Percentiles rank a stretch among this genome's conserved stretches.
Conservation (phyloP, 495 filamentous ascomycete species). For the Aspergillus hancockii region DNA sequence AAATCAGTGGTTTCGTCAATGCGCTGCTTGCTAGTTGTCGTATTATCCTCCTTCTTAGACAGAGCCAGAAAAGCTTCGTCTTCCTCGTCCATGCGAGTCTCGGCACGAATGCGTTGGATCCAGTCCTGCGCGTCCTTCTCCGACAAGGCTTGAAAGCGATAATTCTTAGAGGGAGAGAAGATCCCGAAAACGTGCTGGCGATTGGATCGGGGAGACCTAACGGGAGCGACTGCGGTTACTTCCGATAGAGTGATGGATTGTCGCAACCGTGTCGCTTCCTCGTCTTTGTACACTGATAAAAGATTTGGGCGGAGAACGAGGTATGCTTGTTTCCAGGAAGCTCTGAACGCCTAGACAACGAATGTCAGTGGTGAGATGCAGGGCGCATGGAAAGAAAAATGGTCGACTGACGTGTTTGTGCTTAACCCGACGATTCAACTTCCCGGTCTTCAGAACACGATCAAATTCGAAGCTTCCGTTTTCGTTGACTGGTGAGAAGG, state of each 20-base stretch:
- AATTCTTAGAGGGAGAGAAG: constrained; percentile 91
- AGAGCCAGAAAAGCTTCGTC: constrained; percentile 71
- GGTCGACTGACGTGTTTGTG: constrained; percentile 78
- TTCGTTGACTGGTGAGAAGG: constrained; percentile 82
- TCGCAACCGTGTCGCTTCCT: constrained; percentile 83
- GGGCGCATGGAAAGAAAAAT: constrained; percentile 6
- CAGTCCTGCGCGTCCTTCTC: constrained; percentile 80
- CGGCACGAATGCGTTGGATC: constrained; percentile 77
- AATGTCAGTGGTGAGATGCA: constrained; percentile 12
- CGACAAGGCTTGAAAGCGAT: constrained; percentile 76
- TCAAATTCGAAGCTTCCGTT: constrained; percentile 96
- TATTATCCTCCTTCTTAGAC: constrained; percentile 45
- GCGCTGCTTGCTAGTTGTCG: constrained; percentile 37
- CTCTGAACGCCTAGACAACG: constrained; percentile 33
- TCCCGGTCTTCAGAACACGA: constrained; percentile 84
- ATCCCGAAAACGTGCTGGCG: constrained; percentile 82
- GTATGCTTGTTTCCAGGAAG: constrained; percentile 82
- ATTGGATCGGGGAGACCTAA: constrained; percentile 84
- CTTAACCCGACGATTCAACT: constrained; percentile 80
- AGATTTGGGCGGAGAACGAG: constrained; percentile 90
- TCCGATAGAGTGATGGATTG: constrained; percentile 87
- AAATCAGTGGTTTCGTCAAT: constrained; percentile 49
- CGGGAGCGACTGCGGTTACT: constrained; percentile 82
- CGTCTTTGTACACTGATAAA: constrained; percentile 93
- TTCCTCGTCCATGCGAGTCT: constrained; percentile 82